Percentiles rank a stretch among this genome's conserved stretches.
Evolutionary conservation across 192 early-diverging fungal species (phyloP).

Genomic region (Podila horticola): DNA sequence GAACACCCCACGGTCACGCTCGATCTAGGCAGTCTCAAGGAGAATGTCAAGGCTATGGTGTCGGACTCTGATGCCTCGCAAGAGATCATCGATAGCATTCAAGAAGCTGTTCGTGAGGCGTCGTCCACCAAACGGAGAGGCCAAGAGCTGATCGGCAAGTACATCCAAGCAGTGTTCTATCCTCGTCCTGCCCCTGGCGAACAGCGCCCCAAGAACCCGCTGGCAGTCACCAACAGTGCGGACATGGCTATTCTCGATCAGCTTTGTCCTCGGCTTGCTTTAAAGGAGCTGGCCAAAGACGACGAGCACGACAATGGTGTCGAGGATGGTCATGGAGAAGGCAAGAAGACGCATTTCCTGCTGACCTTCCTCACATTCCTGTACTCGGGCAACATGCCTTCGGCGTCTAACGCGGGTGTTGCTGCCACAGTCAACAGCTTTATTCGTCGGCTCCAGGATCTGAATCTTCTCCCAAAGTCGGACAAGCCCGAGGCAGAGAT

Average conservation of each 20-base stretch:
- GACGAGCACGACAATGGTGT: too few species aligned
- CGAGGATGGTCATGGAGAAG: too few species aligned
- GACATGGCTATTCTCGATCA: too few species aligned
- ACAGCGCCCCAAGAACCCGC: too few species aligned
- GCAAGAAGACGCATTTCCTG: too few species aligned
- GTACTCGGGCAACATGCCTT: slow-evolving; percentile 9
- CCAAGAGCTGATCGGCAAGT: slow-evolving; percentile 1
- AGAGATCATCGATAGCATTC: background rate
- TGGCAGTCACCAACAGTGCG: too few species aligned
- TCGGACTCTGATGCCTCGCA: too few species aligned
- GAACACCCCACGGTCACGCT: slow-evolving; percentile 24
- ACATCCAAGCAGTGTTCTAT: background rate
- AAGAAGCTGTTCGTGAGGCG: slow-evolving; percentile 2
- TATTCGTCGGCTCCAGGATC: slow-evolving; percentile 15
- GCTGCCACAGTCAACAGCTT: slow-evolving; percentile 11
- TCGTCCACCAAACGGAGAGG: background rate
- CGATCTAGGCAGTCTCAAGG: background rate
- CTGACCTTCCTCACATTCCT: background rate
- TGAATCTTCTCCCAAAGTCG: slow-evolving; percentile 9
- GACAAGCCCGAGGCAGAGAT: background rate
- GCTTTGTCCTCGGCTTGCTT: too few species aligned
- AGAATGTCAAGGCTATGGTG: too few species aligned
- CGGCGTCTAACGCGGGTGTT: background rate
- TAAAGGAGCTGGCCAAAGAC: too few species aligned
- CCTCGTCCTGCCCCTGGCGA: background rate